These are phyloP conservation scores for Phytophthora pistaciae DNA, from an alignment of 352 stramenopile genomes.

Conservation along the genomic window DNA sequence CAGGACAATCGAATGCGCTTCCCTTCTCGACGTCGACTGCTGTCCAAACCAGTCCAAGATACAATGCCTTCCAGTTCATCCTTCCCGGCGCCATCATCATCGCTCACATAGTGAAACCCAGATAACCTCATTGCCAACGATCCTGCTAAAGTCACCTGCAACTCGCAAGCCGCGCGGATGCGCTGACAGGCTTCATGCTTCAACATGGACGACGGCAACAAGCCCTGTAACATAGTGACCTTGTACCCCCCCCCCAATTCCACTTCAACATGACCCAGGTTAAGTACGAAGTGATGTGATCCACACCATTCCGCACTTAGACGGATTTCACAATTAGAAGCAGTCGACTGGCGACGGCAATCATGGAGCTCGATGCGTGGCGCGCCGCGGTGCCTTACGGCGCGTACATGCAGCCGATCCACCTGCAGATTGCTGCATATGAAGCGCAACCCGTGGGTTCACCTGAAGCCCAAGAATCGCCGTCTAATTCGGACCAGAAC, in stretches of 20 bases:
- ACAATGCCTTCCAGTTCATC: background rate
- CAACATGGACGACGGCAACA: background rate
- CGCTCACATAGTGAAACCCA: background rate
- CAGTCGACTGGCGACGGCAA: slow-evolving; percentile 8
- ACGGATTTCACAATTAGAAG: background rate
- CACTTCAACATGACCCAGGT: background rate
- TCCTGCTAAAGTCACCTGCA: no score
- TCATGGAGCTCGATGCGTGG: slow-evolving; percentile 48
- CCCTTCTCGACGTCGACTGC: background rate
- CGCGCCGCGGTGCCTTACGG: slow-evolving; percentile 47
- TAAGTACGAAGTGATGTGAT: background rate
- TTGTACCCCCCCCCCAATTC: background rate
- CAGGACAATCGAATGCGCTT: no score
- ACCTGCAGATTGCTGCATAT: slow-evolving; percentile 36
- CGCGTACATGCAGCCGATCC: slow-evolving; percentile 57
- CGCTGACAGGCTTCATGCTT: no score
- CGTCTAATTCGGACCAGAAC: slow-evolving; percentile 19
- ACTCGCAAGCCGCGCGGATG: no score
- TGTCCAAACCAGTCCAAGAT: background rate
- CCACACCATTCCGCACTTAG: slow-evolving; percentile 13
- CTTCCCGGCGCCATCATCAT: background rate
- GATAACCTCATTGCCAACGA: no score
- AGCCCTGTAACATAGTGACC: no score
- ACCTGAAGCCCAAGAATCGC: slow-evolving; percentile 7
- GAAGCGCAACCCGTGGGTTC: background rate